phyloP scores from a whole-genome alignment of 257 asterid species.

The Nicotiana sylvestris region DNA sequence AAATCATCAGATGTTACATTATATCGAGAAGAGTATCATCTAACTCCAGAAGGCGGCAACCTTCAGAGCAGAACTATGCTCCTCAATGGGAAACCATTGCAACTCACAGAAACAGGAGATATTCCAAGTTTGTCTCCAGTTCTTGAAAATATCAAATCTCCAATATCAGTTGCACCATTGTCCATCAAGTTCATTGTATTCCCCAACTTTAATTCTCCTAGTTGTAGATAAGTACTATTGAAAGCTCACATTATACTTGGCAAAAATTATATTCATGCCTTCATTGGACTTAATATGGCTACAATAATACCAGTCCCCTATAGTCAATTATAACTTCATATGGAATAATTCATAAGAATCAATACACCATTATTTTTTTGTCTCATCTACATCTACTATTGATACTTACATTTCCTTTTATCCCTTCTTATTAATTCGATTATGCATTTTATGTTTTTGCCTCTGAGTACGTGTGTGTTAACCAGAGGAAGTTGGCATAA shows the following conservation, averaged over 20 bases:
- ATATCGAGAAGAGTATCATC: constrained; percentile 65
- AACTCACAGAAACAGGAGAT: constrained; percentile 40
- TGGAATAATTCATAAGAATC: background rate
- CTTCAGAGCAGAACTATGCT: constrained; percentile 48
- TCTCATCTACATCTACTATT: background rate
- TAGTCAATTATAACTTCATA: background rate
- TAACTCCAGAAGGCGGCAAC: constrained; percentile 54
- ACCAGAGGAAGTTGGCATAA: background rate
- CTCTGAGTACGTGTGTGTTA: background rate
- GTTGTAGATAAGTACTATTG: constrained; percentile 24
- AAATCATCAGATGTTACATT: constrained; percentile 50
- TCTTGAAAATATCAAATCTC: constrained; percentile 28
- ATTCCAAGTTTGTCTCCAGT: constrained; percentile 47
- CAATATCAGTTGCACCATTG: constrained; percentile 38
- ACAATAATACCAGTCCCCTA: background rate
- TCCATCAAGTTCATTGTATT: constrained; percentile 69
- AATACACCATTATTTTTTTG: background rate
- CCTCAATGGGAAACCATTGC: constrained; percentile 56
- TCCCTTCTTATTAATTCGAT: background rate
- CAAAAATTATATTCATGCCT: background rate
- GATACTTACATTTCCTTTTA: background rate
- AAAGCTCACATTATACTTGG: background rate
- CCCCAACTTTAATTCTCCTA: constrained; percentile 59
- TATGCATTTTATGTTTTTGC: background rate
- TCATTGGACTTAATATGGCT: background rate